Evolutionary conservation across 768 basidiomycete genomes (phyloP), one percentile per base, ranked within the genome.

Genomic region (Amanita exitialis): DNA sequence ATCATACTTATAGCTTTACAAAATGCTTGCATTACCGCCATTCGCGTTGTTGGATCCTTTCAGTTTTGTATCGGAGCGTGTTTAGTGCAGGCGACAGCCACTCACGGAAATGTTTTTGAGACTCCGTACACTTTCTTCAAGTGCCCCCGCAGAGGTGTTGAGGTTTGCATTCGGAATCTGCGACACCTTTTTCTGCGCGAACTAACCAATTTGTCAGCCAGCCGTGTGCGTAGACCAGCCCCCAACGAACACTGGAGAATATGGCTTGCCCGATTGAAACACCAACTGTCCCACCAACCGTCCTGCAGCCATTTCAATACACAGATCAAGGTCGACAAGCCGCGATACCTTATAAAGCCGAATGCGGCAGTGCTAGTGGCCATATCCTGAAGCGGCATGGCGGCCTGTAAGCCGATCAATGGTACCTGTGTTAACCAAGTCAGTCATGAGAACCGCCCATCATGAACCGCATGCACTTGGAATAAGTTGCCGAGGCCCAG

Each of bases 341-440:
- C 18, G 7, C 51, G 66, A 27, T 61, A 82, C 79, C 84, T 75
- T 55, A 91, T 67, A 59, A 92, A 83, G 18, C 77, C 76, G 59
- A 83, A 85, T 0, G 80, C 79, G 1, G 76, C 69, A 0, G 89
- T 89, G 48, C 79, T 80, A 1, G 89, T 89, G 2, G 89, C 87
- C 87, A 91, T 89, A 56, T 91, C 87, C 57, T 80, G 82, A 13
- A 88, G 59, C 0, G 90, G 90, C 89, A 93, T 93, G 0, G 89
- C 83, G 1, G 88, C 86, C 66, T 92, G 90, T 12, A 92, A 65
- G 12, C 74, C 85, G 46, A 90, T 79, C 6, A 89, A 65, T 0
- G 86, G 87, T 4, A 72, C 71, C 79, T 83, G 58, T 38, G 49
- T 27, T 18, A 55, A 32, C 54, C 36, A 53, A 13, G 21, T 28